Percentiles rank a stretch among this genome's conserved stretches.
These are phyloP conservation scores for Xylariaceae sp. DNA, from an alignment of 2,329 filamentous ascomycete species.

Conservation along the genomic window DNA sequence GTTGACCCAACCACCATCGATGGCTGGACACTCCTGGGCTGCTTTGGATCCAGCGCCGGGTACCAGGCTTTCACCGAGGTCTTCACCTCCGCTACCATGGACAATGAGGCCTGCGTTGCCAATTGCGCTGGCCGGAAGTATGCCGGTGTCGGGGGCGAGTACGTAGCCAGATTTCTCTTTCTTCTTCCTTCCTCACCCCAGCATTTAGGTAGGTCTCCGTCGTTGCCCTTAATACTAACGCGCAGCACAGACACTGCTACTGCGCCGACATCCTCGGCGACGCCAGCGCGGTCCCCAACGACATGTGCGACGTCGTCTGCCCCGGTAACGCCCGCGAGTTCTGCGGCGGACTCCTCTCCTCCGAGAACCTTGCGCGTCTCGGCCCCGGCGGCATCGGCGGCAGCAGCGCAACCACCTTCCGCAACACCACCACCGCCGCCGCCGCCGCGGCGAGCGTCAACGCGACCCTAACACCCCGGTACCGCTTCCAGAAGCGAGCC, in stretches of 20 bases:
- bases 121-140: conserved; percentile 33
- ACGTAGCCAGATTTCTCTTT: conserved; percentile 10
- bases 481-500: conserved; percentile 22
- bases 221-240: not conserved
- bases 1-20: conserved; percentile 13
- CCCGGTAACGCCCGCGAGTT: conserved; percentile 35
- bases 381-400: not conserved
- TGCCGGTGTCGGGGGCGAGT: conserved; percentile 34
- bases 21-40: conserved; percentile 26
- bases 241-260: conserved; percentile 36
- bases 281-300: conserved; percentile 32
- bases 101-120: conserved; percentile 34
- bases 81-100: conserved; percentile 32
- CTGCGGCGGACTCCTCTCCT: conserved; percentile 36
- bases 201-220: not conserved
- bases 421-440: conserved; percentile 4
- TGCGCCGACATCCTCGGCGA: conserved; percentile 38
- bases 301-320: conserved; percentile 34
- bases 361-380: not conserved
- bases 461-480: conserved; percentile 5
- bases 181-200: not conserved
- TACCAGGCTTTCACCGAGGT: conserved; percentile 32
- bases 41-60: conserved; percentile 35
- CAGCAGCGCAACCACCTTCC: conserved; percentile 3
- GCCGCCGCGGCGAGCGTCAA: not conserved